Evolutionary conservation across 345 rosid species (phyloP).

Genomic region (Syzygium aromaticum): DNA sequence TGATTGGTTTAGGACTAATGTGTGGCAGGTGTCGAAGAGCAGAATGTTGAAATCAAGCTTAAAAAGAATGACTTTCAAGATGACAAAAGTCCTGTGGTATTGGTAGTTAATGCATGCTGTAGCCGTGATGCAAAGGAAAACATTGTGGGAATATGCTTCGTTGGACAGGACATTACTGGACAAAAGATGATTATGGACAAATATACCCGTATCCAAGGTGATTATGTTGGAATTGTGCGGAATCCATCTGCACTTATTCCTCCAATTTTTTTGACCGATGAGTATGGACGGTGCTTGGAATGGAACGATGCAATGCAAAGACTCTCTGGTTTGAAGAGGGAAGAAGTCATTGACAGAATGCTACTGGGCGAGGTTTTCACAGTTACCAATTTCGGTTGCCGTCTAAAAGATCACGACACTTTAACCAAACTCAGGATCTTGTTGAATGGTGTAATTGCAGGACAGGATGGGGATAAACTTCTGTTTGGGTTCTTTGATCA

Average conservation of each 20-base stretch:
- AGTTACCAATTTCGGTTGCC: conserved; percentile 43
- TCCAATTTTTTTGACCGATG: conserved; percentile 67
- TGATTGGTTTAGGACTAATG: neutral
- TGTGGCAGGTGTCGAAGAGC: conserved; percentile 64
- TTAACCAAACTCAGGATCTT: conserved; percentile 58
- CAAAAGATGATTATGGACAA: conserved; percentile 49
- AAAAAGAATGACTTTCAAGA: conserved; percentile 39
- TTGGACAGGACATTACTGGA: conserved; percentile 73
- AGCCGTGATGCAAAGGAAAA: conserved; percentile 47
- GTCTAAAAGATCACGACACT: conserved; percentile 59
- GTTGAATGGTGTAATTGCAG: conserved; percentile 45
- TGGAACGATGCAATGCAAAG: conserved; percentile 84
- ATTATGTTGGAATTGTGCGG: conserved; percentile 57
- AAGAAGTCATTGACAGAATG: conserved; percentile 45
- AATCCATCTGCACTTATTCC: conserved; percentile 71
- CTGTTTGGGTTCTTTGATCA: conserved; percentile 56
- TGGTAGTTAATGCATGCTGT: conserved; percentile 72
- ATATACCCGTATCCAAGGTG: conserved; percentile 57
- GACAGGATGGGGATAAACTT: conserved; percentile 49
- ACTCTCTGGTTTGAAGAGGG: conserved; percentile 71
- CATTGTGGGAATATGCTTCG: conserved; percentile 67
- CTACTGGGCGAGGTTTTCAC: conserved; percentile 82
- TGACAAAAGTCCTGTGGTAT: conserved; percentile 37
- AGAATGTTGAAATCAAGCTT: conserved; percentile 54
- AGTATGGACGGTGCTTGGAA: conserved; percentile 62